A percentile compares a stretch with the other conserved stretches of the same genome.
These are phyloP conservation scores for Lizanozyma gosingica DNA, from an alignment of 1,139 yeast genomes.

Conservation along the genomic window DNA sequence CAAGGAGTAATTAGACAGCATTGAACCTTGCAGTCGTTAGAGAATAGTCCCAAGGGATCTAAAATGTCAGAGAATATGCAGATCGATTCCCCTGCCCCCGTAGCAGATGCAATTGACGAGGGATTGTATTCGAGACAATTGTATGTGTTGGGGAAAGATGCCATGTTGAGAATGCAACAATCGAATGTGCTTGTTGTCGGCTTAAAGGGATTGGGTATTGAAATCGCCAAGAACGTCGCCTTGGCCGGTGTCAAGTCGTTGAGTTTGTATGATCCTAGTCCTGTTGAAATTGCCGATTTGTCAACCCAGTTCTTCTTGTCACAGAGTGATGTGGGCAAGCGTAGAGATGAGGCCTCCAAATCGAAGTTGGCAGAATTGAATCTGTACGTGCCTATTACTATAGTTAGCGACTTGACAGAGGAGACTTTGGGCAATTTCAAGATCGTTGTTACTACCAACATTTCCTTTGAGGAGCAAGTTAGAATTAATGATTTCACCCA, in stretches of 20 bases:
- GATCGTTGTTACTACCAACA: conserved; percentile 77
- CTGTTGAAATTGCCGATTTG: conserved; percentile 60
- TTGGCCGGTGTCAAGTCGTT: conserved; percentile 94
- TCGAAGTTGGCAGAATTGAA: conserved; percentile 72
- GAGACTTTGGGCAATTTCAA: conserved; percentile 51
- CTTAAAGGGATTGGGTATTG: conserved; percentile 84
- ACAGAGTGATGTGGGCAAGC: conserved; percentile 59
- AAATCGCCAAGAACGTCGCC: conserved; percentile 93
- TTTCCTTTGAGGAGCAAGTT: conserved; percentile 66
- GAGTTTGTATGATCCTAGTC: conserved; percentile 76
- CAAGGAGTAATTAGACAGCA: too few relatives aligned
- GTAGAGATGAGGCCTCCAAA: conserved; percentile 62
- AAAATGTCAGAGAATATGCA: conserved; percentile 42
- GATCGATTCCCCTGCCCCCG: conserved; percentile 46
- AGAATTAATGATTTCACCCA: conserved; percentile 73
- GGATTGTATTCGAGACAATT: conserved; percentile 91
- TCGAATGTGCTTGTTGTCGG: conserved; percentile 88
- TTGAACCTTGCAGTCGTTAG: too few relatives aligned
- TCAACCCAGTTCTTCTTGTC: conserved; percentile 83
- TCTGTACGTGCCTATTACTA: conserved; percentile 81
- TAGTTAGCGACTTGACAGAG: conserved; percentile 45
- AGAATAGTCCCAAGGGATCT: too few relatives aligned
- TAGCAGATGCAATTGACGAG: conserved; percentile 58
- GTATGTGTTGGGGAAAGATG: conserved; percentile 90
- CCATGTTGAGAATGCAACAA: conserved; percentile 93